Percentiles rank a stretch among this genome's conserved stretches.
phyloP scores from a whole-genome alignment of 306 rosid species.

The Crotalaria pallida region DNA sequence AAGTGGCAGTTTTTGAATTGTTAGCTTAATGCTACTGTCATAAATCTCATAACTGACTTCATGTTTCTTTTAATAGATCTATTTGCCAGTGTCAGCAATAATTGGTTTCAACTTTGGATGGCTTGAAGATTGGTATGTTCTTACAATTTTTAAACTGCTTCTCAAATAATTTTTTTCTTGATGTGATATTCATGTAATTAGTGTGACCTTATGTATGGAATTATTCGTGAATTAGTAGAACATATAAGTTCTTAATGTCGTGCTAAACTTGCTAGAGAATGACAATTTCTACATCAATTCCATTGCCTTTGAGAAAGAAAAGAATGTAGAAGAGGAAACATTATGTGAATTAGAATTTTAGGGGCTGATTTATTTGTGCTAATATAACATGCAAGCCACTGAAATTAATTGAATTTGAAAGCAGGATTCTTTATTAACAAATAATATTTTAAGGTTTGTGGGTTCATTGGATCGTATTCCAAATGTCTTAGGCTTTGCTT shows the following conservation, averaged over 20 bases:
- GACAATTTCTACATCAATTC: not conserved
- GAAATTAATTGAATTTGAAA: not conserved
- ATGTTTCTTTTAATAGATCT: constrained; percentile 15
- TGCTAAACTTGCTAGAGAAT: not conserved
- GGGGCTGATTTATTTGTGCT: not conserved
- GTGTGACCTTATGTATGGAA: not conserved
- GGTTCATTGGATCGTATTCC: not conserved
- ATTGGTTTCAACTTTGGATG: constrained; percentile 12
- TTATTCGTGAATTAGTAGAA: not conserved
- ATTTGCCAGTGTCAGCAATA: not conserved
- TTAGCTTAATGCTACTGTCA: not conserved
- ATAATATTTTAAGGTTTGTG: not conserved
- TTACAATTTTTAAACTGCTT: not conserved
- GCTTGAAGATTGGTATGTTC: constrained; percentile 18
- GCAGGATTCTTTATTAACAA: not conserved
- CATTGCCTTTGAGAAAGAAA: constrained; percentile 1
- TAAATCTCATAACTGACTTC: constrained; percentile 6
- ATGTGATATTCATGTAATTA: not conserved
- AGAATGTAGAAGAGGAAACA: not conserved
- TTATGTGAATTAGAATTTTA: not conserved
- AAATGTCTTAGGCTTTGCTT: not conserved
- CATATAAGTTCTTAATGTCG: not conserved
- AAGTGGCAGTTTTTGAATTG: constrained; percentile 3
- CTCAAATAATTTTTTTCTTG: not conserved
- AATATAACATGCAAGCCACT: not conserved